These are phyloP conservation scores for Ganoderma resinaceum DNA, from an alignment of 1,284 basidiomycete species.

Conservation along the genomic window DNA sequence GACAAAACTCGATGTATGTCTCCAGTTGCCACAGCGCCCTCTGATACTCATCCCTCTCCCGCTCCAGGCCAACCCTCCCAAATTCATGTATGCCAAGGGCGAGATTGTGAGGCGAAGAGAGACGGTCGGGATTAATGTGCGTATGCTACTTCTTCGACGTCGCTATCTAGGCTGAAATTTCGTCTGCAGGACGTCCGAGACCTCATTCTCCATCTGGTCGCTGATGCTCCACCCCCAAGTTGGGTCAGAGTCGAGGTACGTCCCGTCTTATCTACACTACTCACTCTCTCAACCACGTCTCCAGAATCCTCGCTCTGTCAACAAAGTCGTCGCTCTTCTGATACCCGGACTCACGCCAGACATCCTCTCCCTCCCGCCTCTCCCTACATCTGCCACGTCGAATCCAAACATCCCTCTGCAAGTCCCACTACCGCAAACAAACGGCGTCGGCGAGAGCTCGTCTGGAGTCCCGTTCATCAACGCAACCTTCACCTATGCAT, in stretches of 20 bases:
- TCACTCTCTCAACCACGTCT: constrained; percentile 5
- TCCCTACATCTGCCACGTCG: constrained; percentile 64
- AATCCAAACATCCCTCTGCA: constrained; percentile 74
- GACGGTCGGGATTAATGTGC: constrained; percentile 78
- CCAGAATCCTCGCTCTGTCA: constrained; percentile 75
- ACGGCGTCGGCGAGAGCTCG: constrained; percentile 40
- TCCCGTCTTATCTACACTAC: constrained; percentile 13
- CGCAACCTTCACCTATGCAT: constrained; percentile 88
- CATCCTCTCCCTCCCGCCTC: constrained; percentile 71
- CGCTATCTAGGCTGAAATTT: not conserved
- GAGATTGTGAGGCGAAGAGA: constrained; percentile 78
- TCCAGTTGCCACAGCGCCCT: not conserved
- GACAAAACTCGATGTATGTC: constrained; percentile 65
- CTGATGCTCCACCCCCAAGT: constrained; percentile 80
- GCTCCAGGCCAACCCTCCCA: constrained; percentile 62
- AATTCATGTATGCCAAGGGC: constrained; percentile 80
- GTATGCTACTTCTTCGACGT: constrained; percentile 33
- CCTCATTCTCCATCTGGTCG: constrained; percentile 80
- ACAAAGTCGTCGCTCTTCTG: constrained; percentile 80
- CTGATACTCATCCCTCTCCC: not conserved
- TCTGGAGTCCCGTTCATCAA: constrained; percentile 74
- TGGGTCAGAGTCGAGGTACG: constrained; percentile 86
- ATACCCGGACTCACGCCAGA: constrained; percentile 83
- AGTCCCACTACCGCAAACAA: constrained; percentile 58
- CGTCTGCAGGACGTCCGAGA: constrained; percentile 80